Evolutionary conservation across 1,139 yeast genomes (phyloP).

Genomic region (Pichia sp.): DNA sequence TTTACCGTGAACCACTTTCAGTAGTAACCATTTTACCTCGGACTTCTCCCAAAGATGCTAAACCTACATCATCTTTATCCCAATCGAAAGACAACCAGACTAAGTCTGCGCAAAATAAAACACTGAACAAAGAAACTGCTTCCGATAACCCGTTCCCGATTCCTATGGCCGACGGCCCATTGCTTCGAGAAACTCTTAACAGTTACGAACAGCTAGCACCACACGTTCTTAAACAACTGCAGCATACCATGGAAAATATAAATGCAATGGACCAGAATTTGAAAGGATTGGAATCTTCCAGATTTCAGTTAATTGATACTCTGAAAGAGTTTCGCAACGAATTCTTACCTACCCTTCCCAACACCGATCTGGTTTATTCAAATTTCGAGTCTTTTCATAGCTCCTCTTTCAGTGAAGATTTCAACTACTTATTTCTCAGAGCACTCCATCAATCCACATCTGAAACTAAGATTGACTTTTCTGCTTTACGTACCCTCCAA

Average conservation of each 20-base stretch:
- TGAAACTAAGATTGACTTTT: slow-evolving; percentile 11
- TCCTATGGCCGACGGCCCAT: slow-evolving; percentile 67
- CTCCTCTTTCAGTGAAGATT: slow-evolving; percentile 1
- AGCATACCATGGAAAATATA: slow-evolving; percentile 25
- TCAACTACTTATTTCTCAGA: slow-evolving; percentile 4
- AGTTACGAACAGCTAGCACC: slow-evolving; percentile 44
- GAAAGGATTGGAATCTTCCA: slow-evolving; percentile 19
- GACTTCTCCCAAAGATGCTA: neutral
- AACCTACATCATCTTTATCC: neutral
- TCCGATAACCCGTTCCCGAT: slow-evolving; percentile 27
- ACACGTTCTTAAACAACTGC: slow-evolving; percentile 45
- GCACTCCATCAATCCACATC: slow-evolving; percentile 4
- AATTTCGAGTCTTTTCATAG: slow-evolving; percentile 8
- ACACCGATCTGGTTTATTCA: slow-evolving; percentile 7
- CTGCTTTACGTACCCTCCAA: slow-evolving; percentile 8
- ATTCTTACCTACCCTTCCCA: slow-evolving; percentile 3
- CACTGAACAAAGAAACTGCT: neutral
- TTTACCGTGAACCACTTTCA: slow-evolving; percentile 10
- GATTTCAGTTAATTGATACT: slow-evolving; percentile 23
- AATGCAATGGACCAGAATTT: slow-evolving; percentile 18
- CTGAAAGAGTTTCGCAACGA: slow-evolving; percentile 36
- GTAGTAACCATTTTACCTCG: neutral
- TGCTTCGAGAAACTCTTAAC: slow-evolving; percentile 55
- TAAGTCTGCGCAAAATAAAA: neutral
- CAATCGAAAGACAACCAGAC: neutral